These are phyloP conservation scores for Trypanosoma boissoni DNA, from an alignment of 208 protist genomes.

Conservation along the genomic window DNA sequence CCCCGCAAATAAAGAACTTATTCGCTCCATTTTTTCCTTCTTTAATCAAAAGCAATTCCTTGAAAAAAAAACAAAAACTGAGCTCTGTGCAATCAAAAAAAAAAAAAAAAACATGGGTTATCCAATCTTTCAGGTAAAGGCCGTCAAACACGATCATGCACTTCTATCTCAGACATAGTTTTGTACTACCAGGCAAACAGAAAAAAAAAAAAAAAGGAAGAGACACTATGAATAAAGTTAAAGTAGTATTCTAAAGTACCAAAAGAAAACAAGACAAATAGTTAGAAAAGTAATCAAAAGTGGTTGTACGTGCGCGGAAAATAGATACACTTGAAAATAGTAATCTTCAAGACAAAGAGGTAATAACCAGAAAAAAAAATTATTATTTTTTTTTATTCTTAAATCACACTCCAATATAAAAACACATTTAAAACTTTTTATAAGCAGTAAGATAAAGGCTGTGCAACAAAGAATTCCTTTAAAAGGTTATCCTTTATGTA, in stretches of 20 bases:
- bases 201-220: too few species aligned
- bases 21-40: too few species aligned
- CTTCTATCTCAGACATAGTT: slow-evolving; percentile 48
- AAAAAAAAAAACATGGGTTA: slow-evolving; percentile 46
- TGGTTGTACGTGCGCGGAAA: neutral
- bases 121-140: slow-evolving; percentile 67
- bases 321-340: slow-evolving; percentile 1
- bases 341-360: neutral
- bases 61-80: slow-evolving; percentile 64
- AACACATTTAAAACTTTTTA: slow-evolving; percentile 2
- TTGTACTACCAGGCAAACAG: slow-evolving; percentile 1
- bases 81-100: too few species aligned
- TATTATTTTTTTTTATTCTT: neutral
- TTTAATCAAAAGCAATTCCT: slow-evolving; percentile 81
- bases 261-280: slow-evolving; percentile 4
- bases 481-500: neutral
- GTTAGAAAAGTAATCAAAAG: neutral
- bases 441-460: neutral
- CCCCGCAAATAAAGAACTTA: too few species aligned
- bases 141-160: slow-evolving; percentile 78
- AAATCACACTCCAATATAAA: slow-evolving; percentile 10
- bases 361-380: slow-evolving; percentile 9
- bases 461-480: neutral
- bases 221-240: neutral
- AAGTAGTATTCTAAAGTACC: neutral